Base-by-base conservation (phyloP, 2,329 filamentous ascomycete species). In the Bipolaris gigantea region DNA sequence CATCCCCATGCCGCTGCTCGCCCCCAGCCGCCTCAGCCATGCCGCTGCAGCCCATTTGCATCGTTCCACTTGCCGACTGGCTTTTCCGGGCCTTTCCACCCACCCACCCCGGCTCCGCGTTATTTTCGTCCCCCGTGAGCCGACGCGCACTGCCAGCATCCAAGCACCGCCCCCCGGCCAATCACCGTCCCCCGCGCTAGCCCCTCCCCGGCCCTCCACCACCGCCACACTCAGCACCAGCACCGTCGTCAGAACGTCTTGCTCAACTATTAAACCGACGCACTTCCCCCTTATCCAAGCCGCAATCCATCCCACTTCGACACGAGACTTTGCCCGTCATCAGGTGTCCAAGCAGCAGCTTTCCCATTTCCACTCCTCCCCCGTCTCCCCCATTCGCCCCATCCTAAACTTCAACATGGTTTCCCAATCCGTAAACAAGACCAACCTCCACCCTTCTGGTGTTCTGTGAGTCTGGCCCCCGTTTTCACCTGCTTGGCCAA, bases 401-500 rank as follows among this genome's bases (percentile, higher is more conserved):
- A 51, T 60, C 52, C 51, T 63, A 33, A 44, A 58, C 53, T 40
- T 44, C 68, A 73, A 48, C 51, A 80, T 79, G 76, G 74, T 74
- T 60, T 68, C 75, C 66, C 76, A 81, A 65, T 81, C 77, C 68
- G 85, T 97, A 73, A 96, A 97, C 86, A 93, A 92, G 82, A 97
- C 92, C 70, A 85, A 85, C 70, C 88, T 96, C 67, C 92, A 96
- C 84, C 92, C 92, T 60, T 81, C 86, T 76, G 92, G 92, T 87
- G 89, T 97, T 66, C 83, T 89, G 90, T 95, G 85, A 77, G 90
- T 88, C 10, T 19, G 9, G 3, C 40, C 27, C 27, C 6, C 5
- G 10, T 16, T 19, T 18, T 27, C 47, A 57, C 48, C 55, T 21
- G 40, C 7, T 30, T 5, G 13, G 1, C 2, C 7, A 16, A 18